Evolutionary conservation across 352 stramenopile genomes (phyloP).

Genomic region (Phytophthora cactorum): DNA sequence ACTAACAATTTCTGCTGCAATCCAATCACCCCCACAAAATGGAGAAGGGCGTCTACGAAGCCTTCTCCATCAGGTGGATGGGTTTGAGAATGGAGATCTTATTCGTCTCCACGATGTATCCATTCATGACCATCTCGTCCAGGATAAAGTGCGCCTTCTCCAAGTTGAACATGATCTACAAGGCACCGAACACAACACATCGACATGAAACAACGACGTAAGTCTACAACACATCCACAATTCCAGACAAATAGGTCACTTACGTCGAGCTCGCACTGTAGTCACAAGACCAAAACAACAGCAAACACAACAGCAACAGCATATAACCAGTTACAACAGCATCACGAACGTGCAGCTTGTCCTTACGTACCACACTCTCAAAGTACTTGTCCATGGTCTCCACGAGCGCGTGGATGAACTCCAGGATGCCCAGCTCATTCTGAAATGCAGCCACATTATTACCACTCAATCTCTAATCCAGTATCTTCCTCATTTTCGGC

Average conservation of each 20-base stretch:
- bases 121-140: conserved; percentile 99
- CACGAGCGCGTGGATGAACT: conserved; percentile 99
- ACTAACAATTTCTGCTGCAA: not conserved
- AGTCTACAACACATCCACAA: conserved; percentile 1
- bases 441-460: conserved; percentile 36
- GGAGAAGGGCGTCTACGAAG: conserved; percentile 45
- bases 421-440: conserved; percentile 99
- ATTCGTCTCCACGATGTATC: conserved; percentile 99
- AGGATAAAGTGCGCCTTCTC: conserved; percentile 93
- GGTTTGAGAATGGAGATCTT: conserved; percentile 99
- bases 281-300: not conserved
- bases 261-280: conserved; percentile 87
- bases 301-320: conserved; percentile 3
- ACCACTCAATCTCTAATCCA: not conserved
- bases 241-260: conserved; percentile 20
- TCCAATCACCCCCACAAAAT: not conserved
- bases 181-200: not conserved
- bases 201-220: not conserved
- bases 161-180: conserved; percentile 93
- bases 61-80: conserved; percentile 98
- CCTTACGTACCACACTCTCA: conserved; percentile 93
- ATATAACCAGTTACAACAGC: conserved; percentile 5
- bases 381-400: conserved; percentile 99
- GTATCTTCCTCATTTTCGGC: not conserved
- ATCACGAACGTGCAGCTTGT: not conserved